phyloP scores from a whole-genome alignment of 345 rosid species.

The Populus tremula region DNA sequence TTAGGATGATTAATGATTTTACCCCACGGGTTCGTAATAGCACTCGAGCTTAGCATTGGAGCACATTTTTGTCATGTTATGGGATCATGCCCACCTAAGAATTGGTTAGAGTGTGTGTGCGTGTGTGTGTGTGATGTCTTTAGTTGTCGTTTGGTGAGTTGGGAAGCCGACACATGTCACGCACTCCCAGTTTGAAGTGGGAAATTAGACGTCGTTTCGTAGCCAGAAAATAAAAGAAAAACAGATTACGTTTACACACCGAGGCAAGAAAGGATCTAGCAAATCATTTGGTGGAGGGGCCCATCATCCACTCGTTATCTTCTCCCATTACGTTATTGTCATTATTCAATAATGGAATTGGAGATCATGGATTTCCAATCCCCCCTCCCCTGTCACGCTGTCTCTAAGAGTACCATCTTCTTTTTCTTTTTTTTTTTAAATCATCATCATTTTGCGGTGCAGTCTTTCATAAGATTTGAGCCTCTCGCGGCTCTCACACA shows the following conservation, averaged over 20 bases:
- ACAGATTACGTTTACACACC: constrained; percentile 9
- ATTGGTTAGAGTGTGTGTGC: background rate
- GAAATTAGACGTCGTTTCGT: background rate
- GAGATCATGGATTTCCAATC: background rate
- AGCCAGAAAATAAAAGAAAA: background rate
- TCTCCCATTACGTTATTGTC: background rate
- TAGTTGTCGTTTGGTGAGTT: background rate
- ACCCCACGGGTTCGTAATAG: too few relatives aligned
- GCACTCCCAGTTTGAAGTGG: background rate
- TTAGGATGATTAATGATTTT: background rate
- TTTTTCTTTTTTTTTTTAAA: too few relatives aligned
- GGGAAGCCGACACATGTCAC: background rate
- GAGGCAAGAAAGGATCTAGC: background rate
- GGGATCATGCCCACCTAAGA: background rate
- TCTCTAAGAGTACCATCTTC: too few relatives aligned
- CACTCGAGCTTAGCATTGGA: too few relatives aligned
- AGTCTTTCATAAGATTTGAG: background rate
- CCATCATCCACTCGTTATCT: background rate
- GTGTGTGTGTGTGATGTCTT: too few relatives aligned
- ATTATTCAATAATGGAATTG: constrained; percentile 3
- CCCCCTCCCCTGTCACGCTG: too few relatives aligned
- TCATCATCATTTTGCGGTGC: background rate
- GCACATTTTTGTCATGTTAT: too few relatives aligned
- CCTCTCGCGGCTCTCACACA: background rate
- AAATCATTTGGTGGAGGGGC: constrained; percentile 13